Evolutionary conservation across 805 yeast genomes (phyloP), one percentile per base, ranked within the genome.

Genomic region (Wickerhamomyces alni): DNA sequence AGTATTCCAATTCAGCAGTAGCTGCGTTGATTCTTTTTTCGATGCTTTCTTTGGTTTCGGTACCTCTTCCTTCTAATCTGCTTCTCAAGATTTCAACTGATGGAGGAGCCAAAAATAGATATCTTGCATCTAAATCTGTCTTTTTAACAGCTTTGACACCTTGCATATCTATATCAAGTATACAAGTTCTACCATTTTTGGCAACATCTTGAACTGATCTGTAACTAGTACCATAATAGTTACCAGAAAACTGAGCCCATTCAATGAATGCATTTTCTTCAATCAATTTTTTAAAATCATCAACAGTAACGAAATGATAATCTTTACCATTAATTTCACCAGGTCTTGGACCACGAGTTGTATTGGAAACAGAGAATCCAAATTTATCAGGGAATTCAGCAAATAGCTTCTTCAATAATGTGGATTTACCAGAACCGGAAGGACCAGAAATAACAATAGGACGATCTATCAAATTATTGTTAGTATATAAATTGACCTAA

Each of bases 401-500:
- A 58, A 93, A 85, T 48, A 93, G 71, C 61, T 81, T 83, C 67
- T 93, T 88, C 59, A 93, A 72, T 40, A 93, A 71, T 11, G 99
- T 93, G 50, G 97, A 87, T 65, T 93, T 93, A 47, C 99, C 99
- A 29, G 97, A 74, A 53, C 79, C 96, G 37, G 96, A 87, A 40
- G 99, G 99, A 50, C 99, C 99, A 31, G 96, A 88, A 46, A 93
- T 75, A 47, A 93, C 97, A 48, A 93, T 82, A 37, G 97, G 98
- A 65, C 93, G 86, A 43, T 65, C 69, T 65, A 75, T 15, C 67
- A 8, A 8, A 13, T 8, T 8, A 26, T 10, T 11, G n/a, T 26
- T 26, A 26, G 28, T 26, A n/a, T n/a, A n/a, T 26, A 10, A 8
- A 26, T 26, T 6, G 24, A 7, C 24, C 9, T 9, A 21, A 7